Evolutionary conservation across 1,284 basidiomycete genomes (phyloP), one percentile per base, ranked within the genome.

Genomic region (Leccinum pallidistipes): DNA sequence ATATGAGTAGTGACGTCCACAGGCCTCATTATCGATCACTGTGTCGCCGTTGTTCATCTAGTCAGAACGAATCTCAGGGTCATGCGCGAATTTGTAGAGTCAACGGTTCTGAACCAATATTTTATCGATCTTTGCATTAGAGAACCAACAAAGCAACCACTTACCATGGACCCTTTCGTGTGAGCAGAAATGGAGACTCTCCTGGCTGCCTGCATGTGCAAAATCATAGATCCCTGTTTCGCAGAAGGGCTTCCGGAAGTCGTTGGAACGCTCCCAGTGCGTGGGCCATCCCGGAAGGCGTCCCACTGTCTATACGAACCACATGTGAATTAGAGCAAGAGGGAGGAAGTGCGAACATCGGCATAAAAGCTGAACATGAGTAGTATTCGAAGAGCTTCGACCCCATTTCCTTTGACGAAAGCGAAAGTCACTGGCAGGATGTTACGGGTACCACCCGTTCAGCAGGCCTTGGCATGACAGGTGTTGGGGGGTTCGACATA

Each of bases 61-160:
- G 57, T 58, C 49, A 54, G 32, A 54, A 49, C 6, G 21, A 38
- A 59, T 18, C 32, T 36, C 29, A 72, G 65, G 66, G 64, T 62
- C 57, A 9, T 58, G 29, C 55, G 31, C 47, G 31, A 54, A 9
- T 34, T 45, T 29, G 29, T 38, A 45, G 38, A 45, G 43, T 18
- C 43, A 3, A 7, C 11, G 53, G 55, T 63, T 58, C 24, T 55
- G 36, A 49, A 51, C 38, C 40, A 38, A 36, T 56, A 57, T 27
- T 53, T 49, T 57, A 62, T 63, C 62, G 57, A 65, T 69, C 57
- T 56, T 52, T 61, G 59, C 36, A 54, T 40, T 49, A 53, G 56
- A 62, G 49, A 63, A 50, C 34, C 40, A 43, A 43, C 21, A 62
- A 54, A 60, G 64, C 38, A 66, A 53, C 4, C 56, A 53, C 54